These are phyloP conservation scores for Naganishia vishniacii DNA, from an alignment of 768 basidiomycete genomes.

Conservation along the genomic window DNA sequence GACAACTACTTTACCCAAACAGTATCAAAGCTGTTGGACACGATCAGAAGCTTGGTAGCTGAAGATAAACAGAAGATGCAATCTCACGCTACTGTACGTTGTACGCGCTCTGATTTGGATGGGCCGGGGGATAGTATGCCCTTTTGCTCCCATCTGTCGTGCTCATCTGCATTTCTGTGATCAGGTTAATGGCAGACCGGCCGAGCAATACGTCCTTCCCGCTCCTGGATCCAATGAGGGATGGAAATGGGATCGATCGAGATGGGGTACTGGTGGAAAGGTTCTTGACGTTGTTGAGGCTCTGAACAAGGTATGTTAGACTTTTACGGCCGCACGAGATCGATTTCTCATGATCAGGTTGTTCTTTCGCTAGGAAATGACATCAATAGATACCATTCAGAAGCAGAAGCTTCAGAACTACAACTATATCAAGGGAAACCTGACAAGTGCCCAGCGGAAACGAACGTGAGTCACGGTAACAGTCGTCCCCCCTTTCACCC, in stretches of 20 bases:
- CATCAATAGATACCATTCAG: constrained; percentile 87
- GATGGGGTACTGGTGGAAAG: constrained; percentile 77
- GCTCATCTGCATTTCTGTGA: constrained; percentile 39
- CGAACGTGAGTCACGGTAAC: constrained; percentile 60
- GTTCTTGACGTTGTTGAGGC: constrained; percentile 78
- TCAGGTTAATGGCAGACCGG: constrained; percentile 72
- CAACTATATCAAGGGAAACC: constrained; percentile 85
- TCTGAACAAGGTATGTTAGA: constrained; percentile 66
- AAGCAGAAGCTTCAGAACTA: constrained; percentile 86
- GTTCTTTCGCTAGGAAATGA: constrained; percentile 66
- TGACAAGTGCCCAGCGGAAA: constrained; percentile 89
- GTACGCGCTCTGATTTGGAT: neutral
- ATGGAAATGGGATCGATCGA: constrained; percentile 91
- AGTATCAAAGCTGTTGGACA: constrained; percentile 90
- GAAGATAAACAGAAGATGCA: constrained; percentile 56
- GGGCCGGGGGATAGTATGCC: too few relatives aligned
- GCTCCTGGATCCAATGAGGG: constrained; percentile 33
- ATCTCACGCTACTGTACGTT: constrained; percentile 5
- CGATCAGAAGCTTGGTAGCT: constrained; percentile 79
- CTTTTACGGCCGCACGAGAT: too few relatives aligned
- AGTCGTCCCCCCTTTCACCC: neutral
- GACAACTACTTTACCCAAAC: constrained; percentile 78
- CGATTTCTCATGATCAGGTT: too few relatives aligned
- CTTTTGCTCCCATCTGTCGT: neutral
- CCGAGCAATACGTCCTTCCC: constrained; percentile 70